Evolutionary conservation across 805 yeast genomes (phyloP), one percentile per base, ranked within the genome.

Genomic region (Pichia cabralensis): DNA sequence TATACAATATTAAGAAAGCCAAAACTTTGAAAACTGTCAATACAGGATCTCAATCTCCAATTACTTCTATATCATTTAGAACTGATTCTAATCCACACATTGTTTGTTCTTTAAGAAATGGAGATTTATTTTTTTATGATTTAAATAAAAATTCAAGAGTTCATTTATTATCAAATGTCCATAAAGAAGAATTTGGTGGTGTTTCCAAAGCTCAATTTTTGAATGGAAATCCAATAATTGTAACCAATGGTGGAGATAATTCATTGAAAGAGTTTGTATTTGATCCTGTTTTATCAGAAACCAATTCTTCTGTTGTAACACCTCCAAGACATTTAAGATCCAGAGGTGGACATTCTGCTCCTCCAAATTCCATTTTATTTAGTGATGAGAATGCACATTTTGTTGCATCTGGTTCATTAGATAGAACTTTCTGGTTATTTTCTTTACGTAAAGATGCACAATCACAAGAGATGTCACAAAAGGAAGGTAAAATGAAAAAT

Each of bases 261-360:
- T 74, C 76, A 25, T 64, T 92, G 46, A 83, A 83, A 49, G 97
- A 92, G 57, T 82, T 67, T 47, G 96, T 86, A 0, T 92, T 92
- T 58, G 98, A 92, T 58, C 96, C 96, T 2, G 74, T 92, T 2
- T 61, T 88, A 33, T 75, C 88, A 0, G 62, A 80, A 1, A 60
- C 78, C 5, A 72, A 76, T 45, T 48, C 71, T 1, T 64, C 78
- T 2, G 74, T 84, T 22, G 78, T 82, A 5, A 74, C 86, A 10
- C 95, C 96, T 1, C 97, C 98, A 28, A 77, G 98, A 51, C 75
- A 78, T 40, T 65, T 94, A 48, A 74, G 98, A 55, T 81, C 94
- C 1, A 73, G 98, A 53, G 97, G 96, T 48, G 99, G 99, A n/a
- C 98, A 92, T 55, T 75, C 95, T 4, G 80, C 82, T 21, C 95